Conservation (phyloP, 257 asterid genomes). For the Eustoma russellianum region DNA sequence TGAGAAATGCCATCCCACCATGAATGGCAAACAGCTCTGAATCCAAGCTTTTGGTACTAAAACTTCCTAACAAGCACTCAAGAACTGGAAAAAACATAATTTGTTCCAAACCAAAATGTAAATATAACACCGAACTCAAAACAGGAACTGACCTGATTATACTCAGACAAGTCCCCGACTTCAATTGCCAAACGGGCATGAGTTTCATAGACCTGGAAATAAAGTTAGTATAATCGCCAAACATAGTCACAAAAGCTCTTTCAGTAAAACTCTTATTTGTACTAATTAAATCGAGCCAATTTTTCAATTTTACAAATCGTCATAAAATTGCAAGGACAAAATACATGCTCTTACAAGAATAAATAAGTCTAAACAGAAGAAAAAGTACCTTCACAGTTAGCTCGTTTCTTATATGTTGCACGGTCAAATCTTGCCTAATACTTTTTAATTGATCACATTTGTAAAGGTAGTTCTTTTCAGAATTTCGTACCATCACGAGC, state of each 20-base stretch:
- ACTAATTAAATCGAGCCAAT: too few relatives aligned
- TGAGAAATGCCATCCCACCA: too few relatives aligned
- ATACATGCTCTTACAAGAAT: background rate
- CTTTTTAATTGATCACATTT: constrained; percentile 98
- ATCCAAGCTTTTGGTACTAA: too few relatives aligned
- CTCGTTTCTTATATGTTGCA: constrained; percentile 84
- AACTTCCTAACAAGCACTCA: too few relatives aligned
- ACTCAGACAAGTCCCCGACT: constrained; percentile 88
- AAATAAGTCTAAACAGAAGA: constrained; percentile 5
- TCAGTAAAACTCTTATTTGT: too few relatives aligned
- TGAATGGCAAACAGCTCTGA: too few relatives aligned
- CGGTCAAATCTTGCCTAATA: constrained; percentile 98
- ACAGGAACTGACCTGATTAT: constrained; percentile 64
- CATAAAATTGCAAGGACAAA: too few relatives aligned
- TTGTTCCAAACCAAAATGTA: background rate
- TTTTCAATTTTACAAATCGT: too few relatives aligned
- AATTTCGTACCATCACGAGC: constrained; percentile 71
- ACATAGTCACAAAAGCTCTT: too few relatives aligned
- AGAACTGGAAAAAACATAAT: too few relatives aligned
- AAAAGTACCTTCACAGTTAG: constrained; percentile 75
- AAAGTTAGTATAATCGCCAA: too few relatives aligned
- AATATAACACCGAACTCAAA: background rate
- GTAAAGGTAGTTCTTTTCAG: constrained; percentile 80
- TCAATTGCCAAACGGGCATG: constrained; percentile 96
- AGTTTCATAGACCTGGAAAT: constrained; percentile 86